Evolutionary conservation across 176 grass and related monocot species (phyloP).

Genomic region (Secale cereale): DNA sequence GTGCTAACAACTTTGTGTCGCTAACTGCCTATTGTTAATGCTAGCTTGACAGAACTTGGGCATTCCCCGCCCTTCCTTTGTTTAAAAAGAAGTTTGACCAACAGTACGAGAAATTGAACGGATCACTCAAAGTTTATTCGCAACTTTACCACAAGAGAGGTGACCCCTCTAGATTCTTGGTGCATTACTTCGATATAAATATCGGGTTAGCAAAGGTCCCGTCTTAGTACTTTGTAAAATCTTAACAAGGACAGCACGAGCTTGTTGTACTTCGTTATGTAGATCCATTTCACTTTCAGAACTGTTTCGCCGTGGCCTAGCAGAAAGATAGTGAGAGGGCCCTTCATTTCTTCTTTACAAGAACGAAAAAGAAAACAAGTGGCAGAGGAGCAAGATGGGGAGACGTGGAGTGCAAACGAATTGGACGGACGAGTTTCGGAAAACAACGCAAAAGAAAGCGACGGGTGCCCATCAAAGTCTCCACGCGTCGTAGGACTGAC

Average conservation of each 20-base stretch:
- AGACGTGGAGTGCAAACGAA: no score
- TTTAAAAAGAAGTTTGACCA: no score
- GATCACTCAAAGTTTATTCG: background rate
- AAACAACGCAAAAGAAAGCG: no score
- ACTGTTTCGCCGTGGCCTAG: background rate
- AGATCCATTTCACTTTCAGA: background rate
- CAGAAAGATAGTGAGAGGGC: background rate
- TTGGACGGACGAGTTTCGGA: no score
- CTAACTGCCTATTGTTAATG: constrained; percentile 3
- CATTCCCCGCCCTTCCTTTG: background rate
- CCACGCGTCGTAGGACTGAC: no score
- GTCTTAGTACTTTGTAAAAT: background rate
- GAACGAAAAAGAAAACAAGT: no score
- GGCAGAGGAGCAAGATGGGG: no score
- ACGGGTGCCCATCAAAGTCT: no score
- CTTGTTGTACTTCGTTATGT: background rate
- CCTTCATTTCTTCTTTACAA: background rate
- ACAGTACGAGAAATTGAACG: background rate
- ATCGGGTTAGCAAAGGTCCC: background rate
- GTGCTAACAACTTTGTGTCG: background rate
- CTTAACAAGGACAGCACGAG: background rate
- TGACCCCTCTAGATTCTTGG: background rate
- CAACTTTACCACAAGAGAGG: no score
- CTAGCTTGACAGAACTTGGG: background rate
- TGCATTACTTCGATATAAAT: background rate